Conservation (phyloP, 1,284 basidiomycete genomes). For the Ceratobasidium sp. region DNA sequence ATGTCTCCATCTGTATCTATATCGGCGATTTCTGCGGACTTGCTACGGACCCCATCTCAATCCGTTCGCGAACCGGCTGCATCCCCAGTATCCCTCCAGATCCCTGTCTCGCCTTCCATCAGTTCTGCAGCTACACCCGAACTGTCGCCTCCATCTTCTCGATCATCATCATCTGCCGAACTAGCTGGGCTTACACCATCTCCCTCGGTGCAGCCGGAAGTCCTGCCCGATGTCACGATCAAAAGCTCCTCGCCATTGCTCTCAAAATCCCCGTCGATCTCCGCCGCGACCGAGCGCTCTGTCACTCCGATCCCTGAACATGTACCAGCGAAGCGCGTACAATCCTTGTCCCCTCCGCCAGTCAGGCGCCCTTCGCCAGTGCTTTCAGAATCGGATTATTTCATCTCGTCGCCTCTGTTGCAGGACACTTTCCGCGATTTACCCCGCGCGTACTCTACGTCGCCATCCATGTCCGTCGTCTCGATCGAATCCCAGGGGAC, state of each 20-base stretch:
- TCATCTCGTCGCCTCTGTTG: conserved; percentile 36
- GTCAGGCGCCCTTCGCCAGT: conserved; percentile 18
- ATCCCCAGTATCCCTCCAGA: not conserved
- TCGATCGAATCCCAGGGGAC: conserved; percentile 20
- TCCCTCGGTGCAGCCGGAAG: conserved; percentile 24
- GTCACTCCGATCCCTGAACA: conserved; percentile 23
- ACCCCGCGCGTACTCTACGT: conserved; percentile 26
- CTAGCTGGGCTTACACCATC: conserved; percentile 30
- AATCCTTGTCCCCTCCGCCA: conserved; percentile 33
- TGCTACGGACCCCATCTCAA: not conserved
- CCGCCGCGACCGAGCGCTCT: conserved; percentile 18
- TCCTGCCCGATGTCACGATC: conserved; percentile 20
- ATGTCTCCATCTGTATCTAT: not conserved
- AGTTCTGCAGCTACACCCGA: conserved; percentile 28
- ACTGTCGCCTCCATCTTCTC: conserved; percentile 15
- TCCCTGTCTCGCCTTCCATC: conserved; percentile 28
- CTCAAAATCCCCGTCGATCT: conserved; percentile 30
- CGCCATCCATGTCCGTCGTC: conserved; percentile 26
- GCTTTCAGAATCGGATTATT: conserved; percentile 39
- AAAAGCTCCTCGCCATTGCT: conserved; percentile 36
- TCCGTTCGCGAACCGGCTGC: conserved; percentile 2
- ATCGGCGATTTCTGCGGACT: conserved; percentile 20
- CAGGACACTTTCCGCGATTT: conserved; percentile 37
- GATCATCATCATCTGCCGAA: conserved; percentile 24
- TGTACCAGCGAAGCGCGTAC: conserved; percentile 29